Conservation (phyloP, 352 stramenopile species). For the Pythium guiyangense region DNA sequence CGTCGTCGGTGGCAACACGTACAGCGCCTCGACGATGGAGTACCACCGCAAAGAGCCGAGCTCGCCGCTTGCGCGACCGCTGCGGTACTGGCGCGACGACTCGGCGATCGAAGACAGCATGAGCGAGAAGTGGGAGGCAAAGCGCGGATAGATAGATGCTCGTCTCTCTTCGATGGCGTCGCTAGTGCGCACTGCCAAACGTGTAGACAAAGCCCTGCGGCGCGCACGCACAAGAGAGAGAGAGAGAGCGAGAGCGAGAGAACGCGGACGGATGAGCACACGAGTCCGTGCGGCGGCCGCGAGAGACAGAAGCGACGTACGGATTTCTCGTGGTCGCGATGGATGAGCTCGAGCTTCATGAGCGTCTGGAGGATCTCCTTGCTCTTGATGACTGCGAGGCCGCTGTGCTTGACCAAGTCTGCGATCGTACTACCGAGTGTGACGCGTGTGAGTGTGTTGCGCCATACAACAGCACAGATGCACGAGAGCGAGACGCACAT, state of each 20-base stretch:
- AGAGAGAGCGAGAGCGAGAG: neutral
- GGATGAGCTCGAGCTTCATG: conserved; percentile 79
- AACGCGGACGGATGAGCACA: conserved; percentile 1
- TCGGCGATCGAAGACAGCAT: conserved; percentile 53
- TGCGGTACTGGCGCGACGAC: conserved; percentile 51
- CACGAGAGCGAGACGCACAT: conserved; percentile 59
- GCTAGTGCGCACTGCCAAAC: conserved; percentile 27
- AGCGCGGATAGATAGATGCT: conserved; percentile 22
- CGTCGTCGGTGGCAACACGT: conserved; percentile 49
- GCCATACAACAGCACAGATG: too few relatives aligned
- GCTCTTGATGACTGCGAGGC: conserved; percentile 74
- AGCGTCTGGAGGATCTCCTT: conserved; percentile 87
- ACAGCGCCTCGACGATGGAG: conserved; percentile 14
- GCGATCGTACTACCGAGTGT: conserved; percentile 69
- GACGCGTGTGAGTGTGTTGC: too few relatives aligned
- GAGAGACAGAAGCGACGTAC: conserved; percentile 23
- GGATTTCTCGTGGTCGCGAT: conserved; percentile 66
- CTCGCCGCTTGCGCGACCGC: conserved; percentile 35
- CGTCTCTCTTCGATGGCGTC: neutral
- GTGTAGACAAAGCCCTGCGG: conserved; percentile 71
- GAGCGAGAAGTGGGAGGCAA: conserved; percentile 67
- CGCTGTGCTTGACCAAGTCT: conserved; percentile 78
- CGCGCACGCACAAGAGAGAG: neutral
- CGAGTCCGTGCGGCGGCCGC: too few relatives aligned
- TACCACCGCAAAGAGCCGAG: conserved; percentile 30